Conservation (phyloP, 768 basidiomycete genomes). For the Mycena maculata region DNA sequence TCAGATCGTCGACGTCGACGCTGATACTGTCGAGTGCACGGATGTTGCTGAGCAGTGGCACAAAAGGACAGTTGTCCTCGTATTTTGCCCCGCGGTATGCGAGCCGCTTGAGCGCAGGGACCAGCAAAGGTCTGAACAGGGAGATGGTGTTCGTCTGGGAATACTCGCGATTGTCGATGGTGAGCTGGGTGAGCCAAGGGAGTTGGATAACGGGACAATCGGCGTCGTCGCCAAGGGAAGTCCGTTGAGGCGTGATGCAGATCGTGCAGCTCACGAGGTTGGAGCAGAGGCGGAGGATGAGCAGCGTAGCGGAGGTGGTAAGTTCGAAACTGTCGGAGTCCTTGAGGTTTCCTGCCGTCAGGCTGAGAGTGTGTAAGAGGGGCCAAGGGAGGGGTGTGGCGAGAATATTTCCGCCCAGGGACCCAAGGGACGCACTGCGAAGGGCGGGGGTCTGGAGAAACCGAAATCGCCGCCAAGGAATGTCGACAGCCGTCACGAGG, state of each 20-base stretch:
- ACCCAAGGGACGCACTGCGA: conserved; percentile 6
- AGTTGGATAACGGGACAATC: background rate
- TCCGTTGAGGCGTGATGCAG: conserved; percentile 1
- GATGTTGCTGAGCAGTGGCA: conserved; percentile 7
- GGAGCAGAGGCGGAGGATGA: conserved; percentile 16
- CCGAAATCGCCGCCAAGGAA: conserved; percentile 7
- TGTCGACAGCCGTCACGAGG: background rate
- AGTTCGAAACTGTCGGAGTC: conserved; percentile 6
- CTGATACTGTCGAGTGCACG: conserved; percentile 5
- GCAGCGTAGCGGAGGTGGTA: background rate
- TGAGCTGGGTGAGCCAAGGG: background rate
- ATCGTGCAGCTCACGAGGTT: conserved; percentile 1
- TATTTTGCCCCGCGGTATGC: conserved; percentile 15
- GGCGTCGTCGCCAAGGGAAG: background rate
- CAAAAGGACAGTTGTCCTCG: conserved; percentile 5
- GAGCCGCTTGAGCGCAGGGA: conserved; percentile 11
- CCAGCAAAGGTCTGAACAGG: conserved; percentile 1
- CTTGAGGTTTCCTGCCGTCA: background rate
- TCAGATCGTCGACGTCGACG: conserved; percentile 9
- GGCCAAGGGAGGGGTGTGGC: conserved; percentile 16
- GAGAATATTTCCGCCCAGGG: conserved; percentile 20
- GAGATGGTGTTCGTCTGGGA: background rate
- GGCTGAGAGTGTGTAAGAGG: background rate
- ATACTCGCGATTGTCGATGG: conserved; percentile 21
- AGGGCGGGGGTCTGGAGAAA: conserved; percentile 12